Conservation (phyloP, 192 early-diverging fungal genomes). For the Coemansia sp. region DNA sequence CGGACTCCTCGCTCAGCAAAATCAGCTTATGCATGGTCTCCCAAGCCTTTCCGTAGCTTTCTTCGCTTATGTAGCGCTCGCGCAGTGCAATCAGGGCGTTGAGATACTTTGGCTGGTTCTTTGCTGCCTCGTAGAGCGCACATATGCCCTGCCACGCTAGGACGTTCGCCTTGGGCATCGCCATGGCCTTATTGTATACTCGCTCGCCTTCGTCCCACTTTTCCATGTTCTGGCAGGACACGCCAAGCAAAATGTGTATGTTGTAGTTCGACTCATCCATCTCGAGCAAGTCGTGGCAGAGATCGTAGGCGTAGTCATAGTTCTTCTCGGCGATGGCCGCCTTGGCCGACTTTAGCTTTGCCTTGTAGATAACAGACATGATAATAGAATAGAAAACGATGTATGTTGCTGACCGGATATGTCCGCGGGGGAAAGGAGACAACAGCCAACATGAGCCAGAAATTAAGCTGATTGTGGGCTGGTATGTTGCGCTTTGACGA, state of each 20-base stretch:
- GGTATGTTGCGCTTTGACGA: not conserved
- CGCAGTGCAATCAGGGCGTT: constrained; percentile 31
- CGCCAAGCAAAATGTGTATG: constrained; percentile 66
- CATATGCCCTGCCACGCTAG: constrained; percentile 74
- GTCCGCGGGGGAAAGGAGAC: not conserved
- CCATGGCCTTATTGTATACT: constrained; percentile 65
- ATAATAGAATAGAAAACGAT: not conserved
- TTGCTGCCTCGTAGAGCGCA: constrained; percentile 64
- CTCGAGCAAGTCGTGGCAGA: constrained; percentile 56
- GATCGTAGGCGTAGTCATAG: constrained; percentile 55
- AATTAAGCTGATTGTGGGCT: not conserved
- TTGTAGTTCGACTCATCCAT: constrained; percentile 52
- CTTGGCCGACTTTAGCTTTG: constrained; percentile 56
- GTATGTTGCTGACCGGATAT: not conserved
- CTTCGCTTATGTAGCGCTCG: constrained; percentile 54
- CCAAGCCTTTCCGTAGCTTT: constrained; percentile 39
- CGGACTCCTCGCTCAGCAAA: constrained; percentile 54
- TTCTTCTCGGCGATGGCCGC: constrained; percentile 44
- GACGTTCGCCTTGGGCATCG: constrained; percentile 57
- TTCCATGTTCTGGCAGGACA: constrained; percentile 66
- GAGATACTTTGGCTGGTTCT: constrained; percentile 26
- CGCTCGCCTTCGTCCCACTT: constrained; percentile 62
- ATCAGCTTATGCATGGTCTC: constrained; percentile 62
- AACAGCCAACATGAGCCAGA: not conserved
- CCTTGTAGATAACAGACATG: constrained; percentile 59